These are phyloP conservation scores for Sporothrix protearum DNA, from an alignment of 2,329 filamentous ascomycete species.

Conservation along the genomic window DNA sequence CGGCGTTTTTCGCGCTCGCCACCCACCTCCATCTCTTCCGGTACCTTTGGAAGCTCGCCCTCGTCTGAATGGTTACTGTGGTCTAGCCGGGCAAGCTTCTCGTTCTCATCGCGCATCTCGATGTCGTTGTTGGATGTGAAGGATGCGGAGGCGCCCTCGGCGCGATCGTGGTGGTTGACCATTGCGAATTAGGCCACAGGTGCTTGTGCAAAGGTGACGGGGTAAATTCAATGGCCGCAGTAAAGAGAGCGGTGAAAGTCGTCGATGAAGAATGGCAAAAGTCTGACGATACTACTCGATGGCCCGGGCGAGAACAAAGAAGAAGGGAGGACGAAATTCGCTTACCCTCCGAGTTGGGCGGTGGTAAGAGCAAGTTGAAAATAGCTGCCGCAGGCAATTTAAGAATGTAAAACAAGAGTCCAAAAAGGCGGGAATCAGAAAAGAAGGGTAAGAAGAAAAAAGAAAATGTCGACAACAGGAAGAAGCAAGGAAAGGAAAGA, in stretches of 20 bases:
- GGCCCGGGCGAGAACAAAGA: not conserved
- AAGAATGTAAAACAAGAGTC: not conserved
- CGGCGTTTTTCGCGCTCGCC: slow-evolving; percentile 43
- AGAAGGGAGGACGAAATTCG: not conserved
- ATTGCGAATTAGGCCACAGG: slow-evolving; percentile 25
- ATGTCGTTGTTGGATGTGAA: slow-evolving; percentile 33
- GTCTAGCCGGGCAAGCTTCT: slow-evolving; percentile 34
- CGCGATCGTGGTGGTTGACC: slow-evolving; percentile 30
- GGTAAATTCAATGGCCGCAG: not conserved
- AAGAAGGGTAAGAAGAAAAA: not conserved
- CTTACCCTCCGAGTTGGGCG: slow-evolving; percentile 27
- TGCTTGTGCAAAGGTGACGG: too few relatives aligned
- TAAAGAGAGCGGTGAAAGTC: not conserved
- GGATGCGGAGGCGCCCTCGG: slow-evolving; percentile 37
- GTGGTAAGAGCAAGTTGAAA: slow-evolving; percentile 2
- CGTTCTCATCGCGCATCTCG: slow-evolving; percentile 34
- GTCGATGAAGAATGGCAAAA: not conserved
- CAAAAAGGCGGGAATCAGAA: not conserved
- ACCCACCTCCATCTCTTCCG: slow-evolving; percentile 39
- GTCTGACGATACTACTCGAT: not conserved
- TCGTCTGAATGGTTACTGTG: slow-evolving; percentile 32
- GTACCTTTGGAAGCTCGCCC: slow-evolving; percentile 33
- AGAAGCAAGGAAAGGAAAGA: slow-evolving; percentile 1
- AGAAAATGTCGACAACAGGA: not conserved
- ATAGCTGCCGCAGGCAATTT: not conserved